Conservation (phyloP, 2,329 filamentous ascomycete species). For the Colletotrichum phormii region DNA sequence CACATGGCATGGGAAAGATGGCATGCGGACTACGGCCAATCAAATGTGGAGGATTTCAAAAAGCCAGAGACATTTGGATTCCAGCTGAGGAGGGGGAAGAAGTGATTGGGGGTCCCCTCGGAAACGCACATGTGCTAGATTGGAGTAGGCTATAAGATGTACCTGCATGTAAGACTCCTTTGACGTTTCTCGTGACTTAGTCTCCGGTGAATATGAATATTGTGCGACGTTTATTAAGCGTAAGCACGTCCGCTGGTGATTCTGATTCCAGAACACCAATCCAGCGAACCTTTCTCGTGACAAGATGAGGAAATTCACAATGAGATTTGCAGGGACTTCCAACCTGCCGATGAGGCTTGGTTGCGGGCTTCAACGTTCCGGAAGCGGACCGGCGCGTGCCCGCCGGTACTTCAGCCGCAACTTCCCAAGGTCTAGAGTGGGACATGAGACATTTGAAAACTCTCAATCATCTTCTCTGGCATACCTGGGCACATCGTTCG, state of each 20-base stretch:
- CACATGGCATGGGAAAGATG: not conserved
- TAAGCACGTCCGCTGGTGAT: not conserved
- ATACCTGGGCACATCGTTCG: not conserved
- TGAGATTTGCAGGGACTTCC: not conserved
- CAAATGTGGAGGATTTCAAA: not conserved
- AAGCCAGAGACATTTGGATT: not conserved
- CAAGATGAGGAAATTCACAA: not conserved
- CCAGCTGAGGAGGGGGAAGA: not conserved
- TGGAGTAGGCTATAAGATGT: not conserved
- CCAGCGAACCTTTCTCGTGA: no score
- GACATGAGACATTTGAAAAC: not conserved
- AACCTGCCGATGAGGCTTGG: not conserved
- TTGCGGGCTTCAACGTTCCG: not conserved
- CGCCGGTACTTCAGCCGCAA: not conserved
- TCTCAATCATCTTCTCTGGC: not conserved
- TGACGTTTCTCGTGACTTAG: not conserved
- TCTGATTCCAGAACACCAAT: not conserved
- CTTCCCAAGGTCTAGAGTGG: not conserved
- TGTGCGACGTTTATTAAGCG: not conserved
- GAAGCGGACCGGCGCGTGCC: not conserved
- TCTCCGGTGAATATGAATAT: not conserved
- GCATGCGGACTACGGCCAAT: not conserved
- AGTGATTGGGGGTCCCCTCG: not conserved
- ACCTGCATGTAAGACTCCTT: not conserved
- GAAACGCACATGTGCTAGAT: not conserved